Evolutionary conservation across 805 yeast species (phyloP), one percentile per base, ranked within the genome.

Genomic region (Candida cerambycidarum): DNA sequence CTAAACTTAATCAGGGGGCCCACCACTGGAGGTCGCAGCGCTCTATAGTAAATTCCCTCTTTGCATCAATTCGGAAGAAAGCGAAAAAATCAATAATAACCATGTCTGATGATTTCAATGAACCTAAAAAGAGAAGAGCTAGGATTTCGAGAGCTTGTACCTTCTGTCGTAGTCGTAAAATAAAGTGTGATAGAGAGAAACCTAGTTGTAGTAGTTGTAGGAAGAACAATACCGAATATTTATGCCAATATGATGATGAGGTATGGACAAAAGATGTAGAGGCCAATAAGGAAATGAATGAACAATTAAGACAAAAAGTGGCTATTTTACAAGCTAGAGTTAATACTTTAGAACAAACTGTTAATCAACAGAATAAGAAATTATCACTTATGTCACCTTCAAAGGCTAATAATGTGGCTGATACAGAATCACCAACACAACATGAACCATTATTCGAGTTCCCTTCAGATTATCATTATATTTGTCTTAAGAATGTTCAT

Each of bases 151-250:
- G 23, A 10, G 36, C 62, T 41, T 68, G 73, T 48, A 55, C 52
- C 35, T 64, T 60, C 40, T 68, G 73, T 51, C 59, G 60, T 45
- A 53, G 53, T 35, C 48, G 73, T 27, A 68, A 68, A 45, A 67
- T 66, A 36, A 65, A 61, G 38, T 68, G 73, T 54, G 69, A 68
- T 48, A 51, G 62, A 17, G 58, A 55, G 10, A 45, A 54, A 31
- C 73, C 73, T 2, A 28, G 31, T 28, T 68, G 73, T 39, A 55
- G 62, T 18, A 47, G 67, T 11, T 68, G 73, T 46, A 42, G 55
- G 13, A 62, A 56, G 35, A 61, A 63, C 37, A 46, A 48, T 3
- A 57, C 56, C 16, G 44, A 54, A 28, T 37, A 11, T 28, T n/a
- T 13, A 13, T 37, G 27, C 28, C 17, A 37, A 13, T 24, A 21